Evolutionary conservation across 331 rosid genomes (phyloP), one percentile per base, ranked within the genome.

Genomic region (Quercus lobata): DNA sequence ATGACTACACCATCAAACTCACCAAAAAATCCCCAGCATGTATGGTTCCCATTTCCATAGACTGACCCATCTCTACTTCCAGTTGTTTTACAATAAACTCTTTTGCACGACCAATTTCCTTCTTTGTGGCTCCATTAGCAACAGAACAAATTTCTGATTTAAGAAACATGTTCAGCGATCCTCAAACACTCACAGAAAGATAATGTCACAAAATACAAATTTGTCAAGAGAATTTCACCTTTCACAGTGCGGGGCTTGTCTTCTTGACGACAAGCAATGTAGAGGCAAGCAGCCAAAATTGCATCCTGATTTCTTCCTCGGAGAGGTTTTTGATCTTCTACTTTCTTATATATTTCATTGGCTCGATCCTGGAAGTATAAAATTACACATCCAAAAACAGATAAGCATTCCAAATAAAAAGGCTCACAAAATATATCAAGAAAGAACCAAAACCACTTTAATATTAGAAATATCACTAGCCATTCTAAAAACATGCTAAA

Each of bases 301-400:
- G 99, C 97, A 66, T 95, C 99, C 89, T 93, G 98, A 90, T 95
- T 95, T 87, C 98, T 87, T 79, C 99, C 97, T 81, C 97, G 91
- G 66, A 97, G 92, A 71, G 98, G 93, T 84, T 93, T 95, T 73
- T 91, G 98, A 88, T 95, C 97, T 81, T 93, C 99, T 56, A 95
- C 96, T 84, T 97, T 88, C 87, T 95, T 95, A 73, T 88, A 93
- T 87, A 95, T 93, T 85, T 95, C 99, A 87, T 93, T 95, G 57
- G 99, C 99, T 57, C 99, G 97, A 80, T 95, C 99, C 99, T 95
- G 57, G 75, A 73, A 19, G 4, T 46, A 41, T 41, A 68, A 19
- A 68, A 9, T 65, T 65, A 65, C 11, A 0, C 46, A 65, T 49
- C 54, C 54, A 49, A 49, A 49, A 49, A 12, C 54, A 49, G 4